Percentiles rank a stretch among this genome's conserved stretches.
phyloP scores from a whole-genome alignment of 1,284 basidiomycete genomes.

The Gymnopus androsaceus region DNA sequence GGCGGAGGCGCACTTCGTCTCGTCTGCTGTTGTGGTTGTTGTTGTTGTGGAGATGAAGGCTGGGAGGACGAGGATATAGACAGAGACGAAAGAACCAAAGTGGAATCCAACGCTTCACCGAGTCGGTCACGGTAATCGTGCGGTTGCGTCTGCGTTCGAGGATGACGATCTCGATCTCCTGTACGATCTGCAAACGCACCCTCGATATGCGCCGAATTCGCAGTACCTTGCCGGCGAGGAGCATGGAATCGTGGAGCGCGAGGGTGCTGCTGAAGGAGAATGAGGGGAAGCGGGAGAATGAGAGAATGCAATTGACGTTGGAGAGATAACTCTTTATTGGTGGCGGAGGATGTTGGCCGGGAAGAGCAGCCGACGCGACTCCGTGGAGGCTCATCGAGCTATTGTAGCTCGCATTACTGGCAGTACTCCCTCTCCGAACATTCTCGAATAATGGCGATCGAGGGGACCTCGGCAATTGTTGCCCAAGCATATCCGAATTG shows the following conservation, averaged over 20 bases:
- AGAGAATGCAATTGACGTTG: conserved; percentile 6
- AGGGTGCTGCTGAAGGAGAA: neutral
- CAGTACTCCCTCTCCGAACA: conserved; percentile 16
- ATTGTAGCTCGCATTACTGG: conserved; percentile 4
- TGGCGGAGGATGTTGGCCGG: neutral
- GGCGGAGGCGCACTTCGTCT: conserved; percentile 23
- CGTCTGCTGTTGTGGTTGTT: no score
- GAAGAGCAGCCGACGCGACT: conserved; percentile 33
- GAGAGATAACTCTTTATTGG: no score
- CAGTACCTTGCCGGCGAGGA: conserved; percentile 20
- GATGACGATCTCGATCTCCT: neutral
- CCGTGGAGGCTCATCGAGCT: conserved; percentile 40
- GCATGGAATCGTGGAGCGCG: neutral
- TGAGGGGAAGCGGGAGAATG: neutral
- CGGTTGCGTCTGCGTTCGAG: conserved; percentile 12
- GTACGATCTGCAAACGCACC: conserved; percentile 6
- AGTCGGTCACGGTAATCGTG: conserved; percentile 4
- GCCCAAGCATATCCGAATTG: neutral
- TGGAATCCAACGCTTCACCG: conserved; percentile 10
- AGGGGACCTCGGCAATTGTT: no score
- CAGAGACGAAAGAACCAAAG: conserved; percentile 6
- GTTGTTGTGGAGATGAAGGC: no score
- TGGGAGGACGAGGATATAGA: conserved; percentile 2
- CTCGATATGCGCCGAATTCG: conserved; percentile 17
- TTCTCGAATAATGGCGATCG: conserved; percentile 26